phyloP scores from a whole-genome alignment of 1,139 yeast genomes.

The Debaryomyces robertsiae region DNA sequence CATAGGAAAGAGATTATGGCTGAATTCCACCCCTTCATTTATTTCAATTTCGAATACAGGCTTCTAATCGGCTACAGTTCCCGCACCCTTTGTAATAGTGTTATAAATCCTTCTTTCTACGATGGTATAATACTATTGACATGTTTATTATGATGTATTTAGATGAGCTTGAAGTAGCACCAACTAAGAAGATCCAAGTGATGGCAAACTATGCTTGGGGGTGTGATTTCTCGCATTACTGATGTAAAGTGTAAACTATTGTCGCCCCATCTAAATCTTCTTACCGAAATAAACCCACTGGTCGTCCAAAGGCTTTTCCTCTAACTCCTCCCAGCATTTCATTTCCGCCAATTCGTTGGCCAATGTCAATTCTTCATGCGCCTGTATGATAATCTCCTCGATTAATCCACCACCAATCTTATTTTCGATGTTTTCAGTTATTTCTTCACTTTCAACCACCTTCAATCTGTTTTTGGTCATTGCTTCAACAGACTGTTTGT shows the following conservation, averaged over 20 bases:
- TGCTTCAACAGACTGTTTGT: constrained; percentile 74
- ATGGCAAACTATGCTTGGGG: constrained; percentile 4
- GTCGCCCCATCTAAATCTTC: constrained; percentile 38
- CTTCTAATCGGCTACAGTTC: neutral
- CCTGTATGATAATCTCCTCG: constrained; percentile 82
- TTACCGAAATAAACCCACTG: constrained; percentile 75
- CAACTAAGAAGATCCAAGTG: constrained; percentile 3
- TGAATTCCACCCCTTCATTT: neutral
- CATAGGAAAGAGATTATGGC: neutral
- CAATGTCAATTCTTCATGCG: constrained; percentile 75
- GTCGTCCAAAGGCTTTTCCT: constrained; percentile 69
- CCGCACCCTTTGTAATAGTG: too few relatives aligned
- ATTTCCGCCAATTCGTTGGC: constrained; percentile 68
- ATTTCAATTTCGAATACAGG: neutral
- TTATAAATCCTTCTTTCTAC: neutral
- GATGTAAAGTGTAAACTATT: constrained; percentile 2
- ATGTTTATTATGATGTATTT: constrained; percentile 4
- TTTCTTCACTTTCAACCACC: constrained; percentile 65
- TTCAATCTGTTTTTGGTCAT: constrained; percentile 70
- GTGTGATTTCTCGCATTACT: constrained; percentile 1
- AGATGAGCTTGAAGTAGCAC: constrained; percentile 2
- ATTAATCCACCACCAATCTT: constrained; percentile 82
- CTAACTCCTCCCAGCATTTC: constrained; percentile 69
- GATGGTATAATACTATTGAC: neutral
- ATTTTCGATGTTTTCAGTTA: constrained; percentile 67